Conservation (phyloP, 2,329 filamentous ascomycete species). For the Incumbomyces lentus region DNA sequence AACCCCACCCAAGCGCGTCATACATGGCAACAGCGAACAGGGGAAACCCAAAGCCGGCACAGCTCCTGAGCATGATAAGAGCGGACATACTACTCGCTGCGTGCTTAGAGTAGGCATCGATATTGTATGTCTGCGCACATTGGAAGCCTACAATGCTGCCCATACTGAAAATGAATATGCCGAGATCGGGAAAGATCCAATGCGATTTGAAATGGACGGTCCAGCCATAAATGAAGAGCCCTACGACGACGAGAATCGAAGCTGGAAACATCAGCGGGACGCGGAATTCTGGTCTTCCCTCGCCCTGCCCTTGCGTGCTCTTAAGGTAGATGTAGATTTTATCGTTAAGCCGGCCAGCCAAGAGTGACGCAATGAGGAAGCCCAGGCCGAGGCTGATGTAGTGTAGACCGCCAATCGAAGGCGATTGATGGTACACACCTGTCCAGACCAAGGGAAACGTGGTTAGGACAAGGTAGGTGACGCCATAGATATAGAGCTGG, state of each 20-base stretch:
- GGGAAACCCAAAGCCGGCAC: constrained; percentile 26
- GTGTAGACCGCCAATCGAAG: constrained; percentile 52
- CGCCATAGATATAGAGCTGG: neutral
- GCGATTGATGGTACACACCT: constrained; percentile 43
- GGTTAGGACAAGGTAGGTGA: neutral
- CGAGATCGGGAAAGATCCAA: constrained; percentile 42
- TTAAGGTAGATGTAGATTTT: constrained; percentile 13
- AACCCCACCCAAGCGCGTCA: constrained; percentile 28
- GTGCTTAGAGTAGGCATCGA: constrained; percentile 32
- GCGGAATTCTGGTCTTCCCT: constrained; percentile 31
- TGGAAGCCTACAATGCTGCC: constrained; percentile 38
- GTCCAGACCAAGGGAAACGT: constrained; percentile 42
- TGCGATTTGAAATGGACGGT: constrained; percentile 31
- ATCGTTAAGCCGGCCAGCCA: too few species aligned
- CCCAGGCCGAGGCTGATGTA: constrained; percentile 55
- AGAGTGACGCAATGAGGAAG: constrained; percentile 40
- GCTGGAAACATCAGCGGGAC: constrained; percentile 35
- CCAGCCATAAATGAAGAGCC: constrained; percentile 45
- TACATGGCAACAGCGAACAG: constrained; percentile 27
- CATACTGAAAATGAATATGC: constrained; percentile 40
- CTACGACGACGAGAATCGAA: constrained; percentile 37
- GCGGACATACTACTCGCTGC: constrained; percentile 32
- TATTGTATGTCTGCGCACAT: constrained; percentile 34
- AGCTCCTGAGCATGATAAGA: constrained; percentile 28
- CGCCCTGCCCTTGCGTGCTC: constrained; percentile 29